Evolutionary conservation across 1,139 yeast genomes (phyloP), one percentile per base, ranked within the genome.

Genomic region (Kodamaea sp.): DNA sequence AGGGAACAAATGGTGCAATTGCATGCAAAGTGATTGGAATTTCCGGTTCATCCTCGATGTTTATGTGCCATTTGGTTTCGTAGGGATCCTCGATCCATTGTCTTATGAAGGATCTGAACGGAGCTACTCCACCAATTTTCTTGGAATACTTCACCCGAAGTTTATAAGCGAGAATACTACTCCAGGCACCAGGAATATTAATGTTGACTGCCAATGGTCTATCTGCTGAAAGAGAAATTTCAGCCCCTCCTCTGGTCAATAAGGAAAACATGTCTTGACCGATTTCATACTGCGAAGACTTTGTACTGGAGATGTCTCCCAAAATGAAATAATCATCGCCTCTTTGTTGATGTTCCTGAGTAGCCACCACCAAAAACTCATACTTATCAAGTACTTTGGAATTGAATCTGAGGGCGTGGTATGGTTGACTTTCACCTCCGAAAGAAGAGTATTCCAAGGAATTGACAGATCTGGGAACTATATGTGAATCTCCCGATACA

Each of bases 1-100:
- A 73, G 3, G 95, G 92, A 7, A 85, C 75, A 53, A 70, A 89
- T 1, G 96, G 96, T 0, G 95, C 82, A 19, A 81, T 71, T n/a
- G 87, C 86, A 53, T 86, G 94, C 52, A 81, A 66, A 11, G 71
- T 65, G 28, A 78, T 52, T 46, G 64, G 59, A 24, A 71, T 47
- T 25, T 57, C 45, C 45, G 54, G 26, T 14, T 41, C 35, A 28
- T 57, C 48, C 4, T 62, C 57, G 2, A 77, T 47, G 34, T 79
- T 68, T 5, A 81, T 57, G 48, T 80, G 83, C 86, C 92, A 87
- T 57, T 87, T 88, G 0, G 86, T 73, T 55, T 89, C 96, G 47
- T 64, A 73, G 3, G 86, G 86, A 26, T 78, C 80, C n/a, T 69
- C 64, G 3, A 78, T 65, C 61, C 76, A 73, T 56, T 88, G 96